Evolutionary conservation across 257 asterid genomes (phyloP), one percentile per base, ranked within the genome.

Genomic region (Capsicum baccatum): DNA sequence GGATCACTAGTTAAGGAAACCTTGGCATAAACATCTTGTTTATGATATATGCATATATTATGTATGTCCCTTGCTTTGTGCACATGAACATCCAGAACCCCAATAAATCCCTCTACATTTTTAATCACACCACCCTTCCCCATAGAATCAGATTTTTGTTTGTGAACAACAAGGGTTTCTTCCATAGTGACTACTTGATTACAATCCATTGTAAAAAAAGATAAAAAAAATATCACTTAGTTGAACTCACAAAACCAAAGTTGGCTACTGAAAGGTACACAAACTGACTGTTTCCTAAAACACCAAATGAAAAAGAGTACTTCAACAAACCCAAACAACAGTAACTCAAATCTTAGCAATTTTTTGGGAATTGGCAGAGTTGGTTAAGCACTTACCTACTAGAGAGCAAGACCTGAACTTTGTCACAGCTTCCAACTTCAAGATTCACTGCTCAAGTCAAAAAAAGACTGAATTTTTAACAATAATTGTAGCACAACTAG

Each of bases 31-130:
- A 94, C 99, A 83, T 96, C 99, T 83, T 96, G 99, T 48, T 97
- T 95, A 74, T 94, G 98, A 87, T 97, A 97, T 86, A 97, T 97
- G 91, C 98, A 97, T 60, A 97, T 94, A 95, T 97, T 95, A 86
- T 92, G 97, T 84, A 97, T 94, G 83, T 95, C 97, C 74, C 97
- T 90, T 12, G 99, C 98, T 84, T 94, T 96, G 89, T 94, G 96
- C 21, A 97, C 90, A 88, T 89, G 90, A 67, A 97, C 97, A 87
- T 97, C 96, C 80, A 97, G 55, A 83, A 91, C 94, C 35, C 98
- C 98, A 59, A 92, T 79, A 42, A 82, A 50, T 5, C 89, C 92
- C 39, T 86, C 92, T 67, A 83, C 52, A 85, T 90, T 86, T 66
- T 83, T 91, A 42, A 33, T 37, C 21, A 85, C 35, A 79, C 85